phyloP scores from a whole-genome alignment of 1,284 basidiomycete species.

The Kalmanozyma brasiliensis region DNA sequence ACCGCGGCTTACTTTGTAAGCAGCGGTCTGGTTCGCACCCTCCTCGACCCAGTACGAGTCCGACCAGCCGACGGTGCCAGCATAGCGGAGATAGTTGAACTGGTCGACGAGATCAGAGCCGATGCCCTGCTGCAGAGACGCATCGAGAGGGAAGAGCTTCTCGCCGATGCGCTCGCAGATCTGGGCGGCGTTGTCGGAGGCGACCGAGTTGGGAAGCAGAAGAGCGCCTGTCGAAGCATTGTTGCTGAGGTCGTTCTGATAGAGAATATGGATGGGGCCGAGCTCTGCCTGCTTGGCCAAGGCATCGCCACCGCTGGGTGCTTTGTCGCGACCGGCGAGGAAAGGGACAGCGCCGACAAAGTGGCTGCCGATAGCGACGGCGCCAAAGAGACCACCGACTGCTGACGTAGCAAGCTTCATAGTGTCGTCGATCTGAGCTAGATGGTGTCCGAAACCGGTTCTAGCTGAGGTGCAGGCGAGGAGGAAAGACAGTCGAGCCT shows the following conservation, averaged over 20 bases:
- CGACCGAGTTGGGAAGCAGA: slow-evolving; percentile 32
- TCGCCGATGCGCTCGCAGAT: slow-evolving; percentile 47
- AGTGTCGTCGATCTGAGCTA: neutral
- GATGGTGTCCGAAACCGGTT: too few relatives aligned
- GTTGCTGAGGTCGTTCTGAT: slow-evolving; percentile 54
- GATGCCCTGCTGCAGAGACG: slow-evolving; percentile 16
- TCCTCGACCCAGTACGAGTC: slow-evolving; percentile 31
- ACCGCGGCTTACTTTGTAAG: slow-evolving; percentile 28
- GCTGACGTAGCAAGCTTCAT: slow-evolving; percentile 21
- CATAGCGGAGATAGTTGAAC: slow-evolving; percentile 37
- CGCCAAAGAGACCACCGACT: slow-evolving; percentile 10
- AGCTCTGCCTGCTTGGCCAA: slow-evolving; percentile 19
- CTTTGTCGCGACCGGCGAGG: slow-evolving; percentile 1
- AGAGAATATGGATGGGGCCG: slow-evolving; percentile 48
- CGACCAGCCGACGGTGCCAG: slow-evolving; percentile 18
- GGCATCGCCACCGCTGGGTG: neutral
- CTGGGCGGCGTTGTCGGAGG: slow-evolving; percentile 26
- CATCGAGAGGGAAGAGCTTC: slow-evolving; percentile 38
- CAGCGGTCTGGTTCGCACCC: slow-evolving; percentile 10
- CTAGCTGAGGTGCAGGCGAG: too few relatives aligned
- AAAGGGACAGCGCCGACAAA: slow-evolving; percentile 11
- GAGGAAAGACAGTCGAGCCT: too few relatives aligned
- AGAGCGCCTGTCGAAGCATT: slow-evolving; percentile 47
- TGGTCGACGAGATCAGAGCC: slow-evolving; percentile 35
- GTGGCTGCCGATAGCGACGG: slow-evolving; percentile 15